Percentiles rank a stretch among this genome's conserved stretches.
phyloP scores from a whole-genome alignment of 2,329 filamentous ascomycete species.

The Colletotrichum neosansevieriae region DNA sequence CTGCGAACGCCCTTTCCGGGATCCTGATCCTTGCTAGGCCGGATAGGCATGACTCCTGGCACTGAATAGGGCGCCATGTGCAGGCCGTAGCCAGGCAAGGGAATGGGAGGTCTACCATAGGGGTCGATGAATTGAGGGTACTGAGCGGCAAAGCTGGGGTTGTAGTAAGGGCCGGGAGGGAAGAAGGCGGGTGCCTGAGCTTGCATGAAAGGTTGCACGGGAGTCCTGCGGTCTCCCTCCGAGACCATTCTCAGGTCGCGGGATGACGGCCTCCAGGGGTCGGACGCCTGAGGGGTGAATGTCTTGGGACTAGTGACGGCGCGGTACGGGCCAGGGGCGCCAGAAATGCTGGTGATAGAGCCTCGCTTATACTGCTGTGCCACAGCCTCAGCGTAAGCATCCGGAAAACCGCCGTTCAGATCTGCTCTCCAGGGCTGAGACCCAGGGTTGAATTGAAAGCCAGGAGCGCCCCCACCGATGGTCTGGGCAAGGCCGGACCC shows the following conservation, averaged over 20 bases:
- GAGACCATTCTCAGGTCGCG: slow-evolving; percentile 49
- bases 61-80: slow-evolving; percentile 47
- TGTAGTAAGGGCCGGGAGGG: slow-evolving; percentile 49
- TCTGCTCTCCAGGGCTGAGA: slow-evolving; percentile 61
- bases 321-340: slow-evolving; percentile 49
- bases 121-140: slow-evolving; percentile 52
- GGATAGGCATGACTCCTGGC: slow-evolving; percentile 47
- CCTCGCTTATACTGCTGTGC: slow-evolving; percentile 48
- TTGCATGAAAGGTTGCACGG: slow-evolving; percentile 48
- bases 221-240: slow-evolving; percentile 55
- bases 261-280: slow-evolving; percentile 54
- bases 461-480: slow-evolving; percentile 46
- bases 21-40: slow-evolving; percentile 67
- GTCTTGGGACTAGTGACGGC: slow-evolving; percentile 40
- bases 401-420: slow-evolving; percentile 47
- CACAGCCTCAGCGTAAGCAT: slow-evolving; percentile 50
- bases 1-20: slow-evolving; percentile 74
- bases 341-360: slow-evolving; percentile 55
- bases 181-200: slow-evolving; percentile 49
- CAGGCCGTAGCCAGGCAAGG: slow-evolving; percentile 49
- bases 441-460: slow-evolving; percentile 61
- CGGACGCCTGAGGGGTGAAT: slow-evolving; percentile 47
- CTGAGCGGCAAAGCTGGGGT: slow-evolving; percentile 51
- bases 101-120: slow-evolving; percentile 43
- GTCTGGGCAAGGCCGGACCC: slow-evolving; percentile 39